Base-by-base conservation (phyloP, 2,329 filamentous ascomycete genomes). In the Aureobasidium sp. region DNA sequence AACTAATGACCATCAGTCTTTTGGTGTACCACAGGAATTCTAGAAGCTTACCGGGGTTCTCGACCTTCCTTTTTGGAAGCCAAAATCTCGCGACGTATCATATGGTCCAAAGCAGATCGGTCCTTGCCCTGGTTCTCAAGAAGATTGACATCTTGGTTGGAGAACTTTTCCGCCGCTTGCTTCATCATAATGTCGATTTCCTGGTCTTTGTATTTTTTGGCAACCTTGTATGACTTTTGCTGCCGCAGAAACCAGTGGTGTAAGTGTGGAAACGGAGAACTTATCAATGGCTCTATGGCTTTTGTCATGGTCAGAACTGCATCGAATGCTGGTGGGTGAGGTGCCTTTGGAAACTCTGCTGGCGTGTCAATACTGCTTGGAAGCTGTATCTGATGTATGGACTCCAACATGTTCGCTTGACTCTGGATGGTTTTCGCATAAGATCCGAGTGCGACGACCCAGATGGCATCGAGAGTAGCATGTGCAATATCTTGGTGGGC, bases 401-500 rank as follows among this genome's bases (percentile, higher is more conserved):
- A 22, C 3, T 55, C 39, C 8, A 65, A 45, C 10, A 55, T 37
- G 10, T 55, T 37, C 12, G 56, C 40, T 30, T 62, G 59, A 3
- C 30, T 49, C 14, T 41, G 52, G n/a, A 56, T 63, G 2, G 66
- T 60, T 2, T 66, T 64, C n/a, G 66, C 61, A n/a, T 68, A 57
- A 2, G 64, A 61, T 2, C 69, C 71, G 12, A 72, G 63, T 0
- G 68, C 58, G 7, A 64, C 65, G 0, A 65, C 68, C 67, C 66
- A 73, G 24, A 72, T 69, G 12, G 62, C 66, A 55, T 74, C 70
- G 22, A 74, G 58, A 0, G 67, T 64, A 0, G 62, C 64, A 25
- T 66, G 58, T 53, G 61, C 58, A 24, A 74, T 61, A 53, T 74
- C 71, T 3, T 66, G 55, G 0, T 49, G 34, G 3, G 63, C 66